Evolutionary conservation across 805 yeast species (phyloP).

Genomic region (Komagataella pastoris): DNA sequence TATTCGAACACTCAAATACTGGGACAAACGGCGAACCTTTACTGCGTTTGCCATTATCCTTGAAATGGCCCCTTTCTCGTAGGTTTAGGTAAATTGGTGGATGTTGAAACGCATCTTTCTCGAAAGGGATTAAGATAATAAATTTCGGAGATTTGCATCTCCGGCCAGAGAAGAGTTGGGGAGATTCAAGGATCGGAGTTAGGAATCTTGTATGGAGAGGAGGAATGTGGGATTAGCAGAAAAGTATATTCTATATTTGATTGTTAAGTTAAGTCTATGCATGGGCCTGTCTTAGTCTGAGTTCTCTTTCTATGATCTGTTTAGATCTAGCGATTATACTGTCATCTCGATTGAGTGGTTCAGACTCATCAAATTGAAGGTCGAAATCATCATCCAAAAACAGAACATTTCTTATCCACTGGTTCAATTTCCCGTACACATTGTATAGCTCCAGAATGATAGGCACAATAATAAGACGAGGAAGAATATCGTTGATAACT

Average conservation of each 20-base stretch:
- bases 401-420: constrained; percentile 13
- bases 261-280: not conserved
- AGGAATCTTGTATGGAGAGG: not conserved
- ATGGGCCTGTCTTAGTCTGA: not conserved
- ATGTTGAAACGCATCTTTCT: constrained; percentile 1
- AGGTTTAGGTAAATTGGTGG: not conserved
- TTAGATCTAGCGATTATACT: not conserved
- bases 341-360: not conserved
- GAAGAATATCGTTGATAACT: constrained; percentile 60
- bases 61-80: not conserved
- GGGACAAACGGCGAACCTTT: constrained; percentile 8
- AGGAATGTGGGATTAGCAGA: not conserved
- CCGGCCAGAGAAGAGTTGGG: not conserved
- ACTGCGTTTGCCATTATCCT: constrained; percentile 2
- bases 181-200: not conserved
- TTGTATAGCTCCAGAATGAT: constrained; percentile 31
- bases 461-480: constrained; percentile 64
- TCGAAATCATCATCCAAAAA: constrained; percentile 19
- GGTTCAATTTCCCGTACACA: constrained; percentile 49
- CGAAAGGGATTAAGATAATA: not conserved
- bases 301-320: not conserved
- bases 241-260: not conserved
- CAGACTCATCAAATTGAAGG: constrained; percentile 3
- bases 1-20: constrained; percentile 14
- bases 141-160: not conserved